Base-by-base conservation (phyloP, 2,329 filamentous ascomycete species). In the Graphiopsis chlorocephala region DNA sequence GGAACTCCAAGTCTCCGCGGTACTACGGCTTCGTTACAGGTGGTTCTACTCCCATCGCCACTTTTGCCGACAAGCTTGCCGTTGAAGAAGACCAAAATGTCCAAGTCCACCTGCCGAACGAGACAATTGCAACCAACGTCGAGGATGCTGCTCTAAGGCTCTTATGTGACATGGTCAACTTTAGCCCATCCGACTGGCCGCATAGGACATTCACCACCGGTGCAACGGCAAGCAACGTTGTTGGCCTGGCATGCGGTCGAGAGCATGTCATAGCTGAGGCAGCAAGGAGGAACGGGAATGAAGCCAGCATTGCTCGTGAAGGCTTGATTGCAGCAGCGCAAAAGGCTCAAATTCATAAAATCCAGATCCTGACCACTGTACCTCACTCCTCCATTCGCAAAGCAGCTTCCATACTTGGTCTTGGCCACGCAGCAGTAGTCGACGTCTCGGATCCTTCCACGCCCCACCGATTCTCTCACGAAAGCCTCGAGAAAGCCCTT, bases 11-110 rank as follows among this genome's bases (percentile, higher is more conserved):
- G 48, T 87, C 85, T 50, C 77, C 86, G 12, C 86, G 87, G 63
- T 96, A 96, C 81, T 96, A 92, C 76, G 93, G 92, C 65, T 97
- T 97, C 75, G 90, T 97, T 6, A 96, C 89, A 0, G 94, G 94
- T 52, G 90, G 92, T 15, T 82, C 84, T 8, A 90, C 93, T 0
- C 91, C 92, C 6, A 87, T 92, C 26, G 93, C 93, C 33, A 84
- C 90, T 70, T 85, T 91, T 62, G 93, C 92, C 1, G 94, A 97
- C 75, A 90, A 92, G 68, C 78, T 97, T n/a, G 92, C 94, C 66
- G 88, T 88, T 5, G 84, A 86, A 10, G 85, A 89, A 66, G 93
- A 97, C 74, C 92, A 96, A 75, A 97, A 93, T 76, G 88, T 93
- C 4, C 85, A 89, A 65, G 91, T 96, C 0, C 93, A 97, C 75